These are phyloP conservation scores for Xylariales sp. DNA, from an alignment of 2,329 filamentous ascomycete species.

Conservation along the genomic window DNA sequence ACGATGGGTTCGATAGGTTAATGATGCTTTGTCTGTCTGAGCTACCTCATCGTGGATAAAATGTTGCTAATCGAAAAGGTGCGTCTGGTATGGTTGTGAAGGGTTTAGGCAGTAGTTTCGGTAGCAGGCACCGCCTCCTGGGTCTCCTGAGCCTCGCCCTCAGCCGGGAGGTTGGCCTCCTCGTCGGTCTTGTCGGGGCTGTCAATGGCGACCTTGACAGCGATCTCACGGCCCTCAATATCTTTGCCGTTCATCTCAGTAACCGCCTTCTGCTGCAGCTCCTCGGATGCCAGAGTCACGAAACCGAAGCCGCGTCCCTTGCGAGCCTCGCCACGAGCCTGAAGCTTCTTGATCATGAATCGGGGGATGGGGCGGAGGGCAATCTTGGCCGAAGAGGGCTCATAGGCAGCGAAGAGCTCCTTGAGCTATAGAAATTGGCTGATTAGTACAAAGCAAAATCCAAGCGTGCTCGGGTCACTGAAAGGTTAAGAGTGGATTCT, in stretches of 20 bases:
- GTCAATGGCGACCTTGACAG: constrained; percentile 99
- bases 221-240: constrained; percentile 97
- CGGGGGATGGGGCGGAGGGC: constrained; percentile 96
- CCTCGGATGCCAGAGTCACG: constrained; percentile 91
- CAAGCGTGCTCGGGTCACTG: no score
- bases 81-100: constrained; percentile 11
- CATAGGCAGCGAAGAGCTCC: constrained; percentile 91
- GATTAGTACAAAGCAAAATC: no score
- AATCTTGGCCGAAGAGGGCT: constrained; percentile 94
- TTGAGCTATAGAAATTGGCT: constrained; percentile 81
- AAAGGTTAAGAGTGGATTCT: constrained; percentile 25
- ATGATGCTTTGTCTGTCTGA: constrained; percentile 17
- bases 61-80: constrained; percentile 13
- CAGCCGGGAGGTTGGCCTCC: constrained; percentile 61
- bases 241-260: constrained; percentile 99
- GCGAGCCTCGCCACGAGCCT: constrained; percentile 94
- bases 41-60: constrained; percentile 18
- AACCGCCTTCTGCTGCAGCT: constrained; percentile 95
- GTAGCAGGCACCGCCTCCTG: constrained; percentile 26
- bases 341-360: constrained; percentile 99
- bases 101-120: constrained; percentile 28
- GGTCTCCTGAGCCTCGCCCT: constrained; percentile 41
- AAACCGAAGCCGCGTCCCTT: constrained; percentile 99
- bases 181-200: constrained; percentile 94
- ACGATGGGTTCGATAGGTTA: no score